Conservation (phyloP, 352 stramenopile genomes). For the Phytophthora hybrid region DNA sequence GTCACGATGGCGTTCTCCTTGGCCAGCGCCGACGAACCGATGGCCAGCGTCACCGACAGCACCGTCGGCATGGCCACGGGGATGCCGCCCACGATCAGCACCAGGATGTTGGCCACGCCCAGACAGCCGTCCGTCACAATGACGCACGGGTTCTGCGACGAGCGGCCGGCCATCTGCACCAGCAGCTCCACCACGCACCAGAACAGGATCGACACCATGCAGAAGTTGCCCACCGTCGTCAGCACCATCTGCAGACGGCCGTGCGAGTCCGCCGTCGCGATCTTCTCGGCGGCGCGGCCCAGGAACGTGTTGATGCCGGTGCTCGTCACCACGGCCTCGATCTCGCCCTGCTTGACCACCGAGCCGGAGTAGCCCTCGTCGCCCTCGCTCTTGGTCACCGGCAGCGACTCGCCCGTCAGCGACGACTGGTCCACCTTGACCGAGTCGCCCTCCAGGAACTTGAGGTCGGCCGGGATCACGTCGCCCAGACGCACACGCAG, state of each 20-base stretch:
- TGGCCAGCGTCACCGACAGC: constrained; percentile 91
- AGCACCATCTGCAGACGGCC: constrained; percentile 92
- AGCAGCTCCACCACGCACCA: constrained; percentile 86
- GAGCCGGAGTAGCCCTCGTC: constrained; percentile 83
- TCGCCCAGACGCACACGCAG: constrained; percentile 85
- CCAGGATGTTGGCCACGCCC: constrained; percentile 75
- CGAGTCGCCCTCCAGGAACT: constrained; percentile 75
- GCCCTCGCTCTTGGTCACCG: constrained; percentile 82
- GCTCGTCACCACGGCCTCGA: constrained; percentile 89
- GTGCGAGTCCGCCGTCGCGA: constrained; percentile 69
- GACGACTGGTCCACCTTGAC: constrained; percentile 92
- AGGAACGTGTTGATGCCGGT: constrained; percentile 92
- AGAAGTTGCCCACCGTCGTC: constrained; percentile 91
- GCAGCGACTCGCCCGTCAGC: constrained; percentile 92
- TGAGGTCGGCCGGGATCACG: constrained; percentile 91
- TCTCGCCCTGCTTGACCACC: constrained; percentile 87
- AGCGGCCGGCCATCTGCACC: constrained; percentile 73
- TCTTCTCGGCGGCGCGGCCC: constrained; percentile 82
- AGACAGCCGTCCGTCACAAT: constrained; percentile 69
- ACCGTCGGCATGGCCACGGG: constrained; percentile 95
- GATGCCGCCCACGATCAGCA: constrained; percentile 94
- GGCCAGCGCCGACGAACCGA: constrained; percentile 89
- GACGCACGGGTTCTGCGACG: constrained; percentile 82
- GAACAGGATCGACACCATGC: constrained; percentile 84
- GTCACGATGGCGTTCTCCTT: constrained; percentile 95